Conservation (phyloP, 257 asterid genomes). For the Nicotiana tabacum region DNA sequence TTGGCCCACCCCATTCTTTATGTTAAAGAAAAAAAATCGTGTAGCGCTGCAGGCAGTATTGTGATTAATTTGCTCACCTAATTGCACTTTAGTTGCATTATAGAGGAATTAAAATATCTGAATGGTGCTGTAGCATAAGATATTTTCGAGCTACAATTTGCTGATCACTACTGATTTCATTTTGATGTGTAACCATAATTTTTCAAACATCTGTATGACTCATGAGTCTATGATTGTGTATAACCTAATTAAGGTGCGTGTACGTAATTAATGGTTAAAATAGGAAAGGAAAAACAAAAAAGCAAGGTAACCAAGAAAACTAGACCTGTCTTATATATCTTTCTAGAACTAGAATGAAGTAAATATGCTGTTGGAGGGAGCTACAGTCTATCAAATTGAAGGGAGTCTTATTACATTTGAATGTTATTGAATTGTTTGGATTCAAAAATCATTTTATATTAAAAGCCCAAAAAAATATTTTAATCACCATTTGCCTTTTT, state of each 20-base stretch:
- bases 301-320: too few species aligned
- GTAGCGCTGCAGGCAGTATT: neutral
- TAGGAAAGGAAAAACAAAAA: too few species aligned
- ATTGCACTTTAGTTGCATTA: neutral
- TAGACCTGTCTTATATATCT: too few species aligned
- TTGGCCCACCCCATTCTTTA: too few species aligned
- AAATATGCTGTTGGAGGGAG: too few species aligned
- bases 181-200: neutral
- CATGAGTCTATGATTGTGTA: neutral
- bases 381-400: too few species aligned
- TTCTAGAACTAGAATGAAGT: too few species aligned
- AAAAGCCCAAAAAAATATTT: neutral
- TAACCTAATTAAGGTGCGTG: neutral
- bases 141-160: neutral
- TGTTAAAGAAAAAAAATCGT: neutral
- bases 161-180: neutral
- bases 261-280: too few species aligned
- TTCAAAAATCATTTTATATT: neutral
- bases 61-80: neutral
- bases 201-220: neutral
- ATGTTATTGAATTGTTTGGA: neutral
- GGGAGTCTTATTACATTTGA: too few species aligned
- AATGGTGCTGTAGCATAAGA: neutral
- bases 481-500: neutral
- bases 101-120: neutral